Evolutionary conservation across 2,329 filamentous ascomycete species (phyloP), one percentile per base, ranked within the genome.

Genomic region (Pseudogymnoascus sp.): DNA sequence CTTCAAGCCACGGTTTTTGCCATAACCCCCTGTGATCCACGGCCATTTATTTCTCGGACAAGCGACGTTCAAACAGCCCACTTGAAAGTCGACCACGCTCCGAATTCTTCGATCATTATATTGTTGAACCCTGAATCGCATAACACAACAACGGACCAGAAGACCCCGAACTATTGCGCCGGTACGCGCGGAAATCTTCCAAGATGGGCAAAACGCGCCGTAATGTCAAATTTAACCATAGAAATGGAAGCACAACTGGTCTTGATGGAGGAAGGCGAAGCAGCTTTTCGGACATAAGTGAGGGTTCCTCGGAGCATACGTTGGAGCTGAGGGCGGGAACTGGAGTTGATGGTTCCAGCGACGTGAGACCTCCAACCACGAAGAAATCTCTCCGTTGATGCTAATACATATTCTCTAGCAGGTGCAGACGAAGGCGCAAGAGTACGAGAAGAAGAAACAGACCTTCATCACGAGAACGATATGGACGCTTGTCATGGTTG

Each of bases 401-500:
- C 69, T 71, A 63, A 71, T 59, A n/a, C 15, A 10, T 63, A n/a
- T 60, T 60, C 13, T 24, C n/a, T 31, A 70, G 66, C 21, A 47
- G 1, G 58, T 67, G 62, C 50, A 67, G 29, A 60, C 64, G 17
- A 72, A 72, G 61, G 73, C 78, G 63, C 83, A 84, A 68, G 94
- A 97, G 65, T 97, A 95, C 74, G 92, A 97, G 73, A 97, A 97
- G 84, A 99, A 99, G 78, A 97, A 96, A 79, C 88, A 92, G 75
- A 96, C 94, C 74, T 97, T 99, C 79, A 89, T 97, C 71, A 96
- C 92, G 39, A 87, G 94, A 71, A 93, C 93, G 61, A 91, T 97
- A 81, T 99, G 94, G 94, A 97, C 91, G 3, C 87, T 99, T 66
- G 87, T 96, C 77, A 99, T 99, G 94, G 96, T 99, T 69, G 89